Conservation (phyloP, 2,329 filamentous ascomycete species). For the Polychaeton citri region DNA sequence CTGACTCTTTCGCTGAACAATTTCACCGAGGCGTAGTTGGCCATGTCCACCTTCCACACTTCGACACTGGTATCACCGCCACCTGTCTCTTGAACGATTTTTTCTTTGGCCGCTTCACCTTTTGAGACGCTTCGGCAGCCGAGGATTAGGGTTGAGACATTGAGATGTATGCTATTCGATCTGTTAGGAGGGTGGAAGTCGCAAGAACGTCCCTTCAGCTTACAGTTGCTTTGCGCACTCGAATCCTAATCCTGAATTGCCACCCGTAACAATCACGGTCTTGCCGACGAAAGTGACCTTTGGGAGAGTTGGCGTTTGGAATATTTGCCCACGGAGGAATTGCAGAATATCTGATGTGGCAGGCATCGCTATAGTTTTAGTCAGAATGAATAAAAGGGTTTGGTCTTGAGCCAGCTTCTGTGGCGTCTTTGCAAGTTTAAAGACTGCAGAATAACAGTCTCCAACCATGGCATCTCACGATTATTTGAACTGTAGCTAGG, state of each 20-base stretch:
- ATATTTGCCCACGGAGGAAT: constrained; percentile 28
- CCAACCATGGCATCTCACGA: too few relatives aligned
- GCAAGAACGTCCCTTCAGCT: too few relatives aligned
- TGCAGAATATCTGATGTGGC: background rate
- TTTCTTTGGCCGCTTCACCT: constrained; percentile 29
- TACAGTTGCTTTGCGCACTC: constrained; percentile 33
- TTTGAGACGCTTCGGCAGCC: constrained; percentile 30
- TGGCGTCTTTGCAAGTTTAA: too few relatives aligned
- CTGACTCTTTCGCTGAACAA: constrained; percentile 14
- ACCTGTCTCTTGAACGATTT: constrained; percentile 30
- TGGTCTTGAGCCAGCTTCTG: too few relatives aligned
- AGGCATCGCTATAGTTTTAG: too few relatives aligned
- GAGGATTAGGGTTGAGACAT: constrained; percentile 30
- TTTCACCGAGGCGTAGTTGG: constrained; percentile 20
- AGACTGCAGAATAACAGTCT: too few relatives aligned
- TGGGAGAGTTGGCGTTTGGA: constrained; percentile 23
- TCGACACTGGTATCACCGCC: constrained; percentile 16
- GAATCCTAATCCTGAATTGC: constrained; percentile 34
- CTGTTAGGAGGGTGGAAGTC: too few relatives aligned
- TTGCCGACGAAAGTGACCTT: constrained; percentile 10
- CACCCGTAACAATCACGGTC: constrained; percentile 35
- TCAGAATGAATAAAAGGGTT: too few relatives aligned
- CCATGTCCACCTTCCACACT: constrained; percentile 31
- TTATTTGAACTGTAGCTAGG: too few relatives aligned
- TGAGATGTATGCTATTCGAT: constrained; percentile 25